These are phyloP conservation scores for Geotrichum klebahnii DNA, from an alignment of 1,139 yeast genomes.

Conservation along the genomic window DNA sequence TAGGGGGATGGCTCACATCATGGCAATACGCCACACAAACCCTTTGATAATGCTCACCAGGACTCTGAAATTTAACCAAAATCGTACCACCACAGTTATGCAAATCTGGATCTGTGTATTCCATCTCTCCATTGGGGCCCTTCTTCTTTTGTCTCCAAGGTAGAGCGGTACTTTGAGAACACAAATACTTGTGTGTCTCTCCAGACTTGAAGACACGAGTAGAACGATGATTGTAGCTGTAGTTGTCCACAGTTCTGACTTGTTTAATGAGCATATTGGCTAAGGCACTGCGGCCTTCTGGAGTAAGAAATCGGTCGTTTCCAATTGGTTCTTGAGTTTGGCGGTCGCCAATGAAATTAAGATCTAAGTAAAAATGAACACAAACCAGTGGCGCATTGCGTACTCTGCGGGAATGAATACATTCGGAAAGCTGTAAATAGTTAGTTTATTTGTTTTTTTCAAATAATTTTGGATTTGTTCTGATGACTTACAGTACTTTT, in stretches of 20 bases:
- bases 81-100: slow-evolving; percentile 20
- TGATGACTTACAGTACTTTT: slow-evolving; percentile 8
- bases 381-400: slow-evolving; percentile 17
- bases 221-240: slow-evolving; percentile 19
- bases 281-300: slow-evolving; percentile 19
- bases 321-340: slow-evolving; percentile 15
- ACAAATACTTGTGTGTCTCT: slow-evolving; percentile 21
- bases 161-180: slow-evolving; percentile 20
- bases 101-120: slow-evolving; percentile 16
- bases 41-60: slow-evolving; percentile 17
- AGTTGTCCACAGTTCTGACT: slow-evolving; percentile 16
- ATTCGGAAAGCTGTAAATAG: slow-evolving; percentile 9
- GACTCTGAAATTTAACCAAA: slow-evolving; percentile 19
- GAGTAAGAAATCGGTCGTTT: slow-evolving; percentile 10
- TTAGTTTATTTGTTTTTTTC: not conserved
- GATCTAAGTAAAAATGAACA: slow-evolving; percentile 18
- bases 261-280: slow-evolving; percentile 16
- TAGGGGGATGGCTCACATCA: slow-evolving; percentile 20
- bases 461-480: not conserved
- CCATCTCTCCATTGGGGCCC: slow-evolving; percentile 12
- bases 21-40: slow-evolving; percentile 21
- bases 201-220: slow-evolving; percentile 20
- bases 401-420: slow-evolving; percentile 14
- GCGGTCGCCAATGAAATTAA: slow-evolving; percentile 14
- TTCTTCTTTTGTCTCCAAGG: slow-evolving; percentile 21